Conservation (phyloP, 2,329 filamentous ascomycete species). For the Neofusicoccum umdonicola region DNA sequence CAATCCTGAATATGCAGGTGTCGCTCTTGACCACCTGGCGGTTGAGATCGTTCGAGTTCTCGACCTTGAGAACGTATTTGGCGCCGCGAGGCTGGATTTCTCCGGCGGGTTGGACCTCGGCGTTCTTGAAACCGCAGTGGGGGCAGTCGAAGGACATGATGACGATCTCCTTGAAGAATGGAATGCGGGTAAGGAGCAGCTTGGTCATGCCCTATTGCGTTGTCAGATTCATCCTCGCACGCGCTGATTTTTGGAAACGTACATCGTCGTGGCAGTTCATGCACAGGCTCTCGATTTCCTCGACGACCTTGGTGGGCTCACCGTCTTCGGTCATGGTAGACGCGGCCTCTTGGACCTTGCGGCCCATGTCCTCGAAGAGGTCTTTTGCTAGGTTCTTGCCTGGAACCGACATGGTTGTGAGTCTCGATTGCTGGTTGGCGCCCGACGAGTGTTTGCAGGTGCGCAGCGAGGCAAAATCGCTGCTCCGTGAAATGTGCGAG, state of each 20-base stretch:
- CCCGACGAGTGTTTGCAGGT: neutral
- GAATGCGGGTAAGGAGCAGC: conserved; percentile 86
- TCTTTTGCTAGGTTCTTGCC: conserved; percentile 42
- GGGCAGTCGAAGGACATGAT: conserved; percentile 95
- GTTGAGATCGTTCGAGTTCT: conserved; percentile 69
- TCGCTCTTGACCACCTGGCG: conserved; percentile 93
- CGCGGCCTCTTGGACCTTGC: conserved; percentile 45
- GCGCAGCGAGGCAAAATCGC: neutral
- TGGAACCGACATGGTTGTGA: conserved; percentile 33
- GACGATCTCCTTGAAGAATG: conserved; percentile 96
- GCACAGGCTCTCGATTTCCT: conserved; percentile 54
- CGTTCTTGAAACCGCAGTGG: conserved; percentile 85
- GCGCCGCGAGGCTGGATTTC: conserved; percentile 86
- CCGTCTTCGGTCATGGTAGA: conserved; percentile 36
- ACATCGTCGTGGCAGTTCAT: conserved; percentile 56
- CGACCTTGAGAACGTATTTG: conserved; percentile 79
- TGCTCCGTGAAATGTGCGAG: neutral
- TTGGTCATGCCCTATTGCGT: conserved; percentile 70
- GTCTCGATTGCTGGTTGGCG: neutral
- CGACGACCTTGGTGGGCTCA: conserved; percentile 48
- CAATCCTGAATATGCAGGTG: conserved; percentile 77
- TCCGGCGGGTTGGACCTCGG: conserved; percentile 89
- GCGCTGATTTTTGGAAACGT: conserved; percentile 20
- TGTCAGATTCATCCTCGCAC: conserved; percentile 8
- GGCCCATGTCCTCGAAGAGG: conserved; percentile 53